A percentile compares a stretch with the other conserved stretches of the same genome.
Evolutionary conservation across 2,329 filamentous ascomycete species (phyloP).

Genomic region (Epichloe baconii): DNA sequence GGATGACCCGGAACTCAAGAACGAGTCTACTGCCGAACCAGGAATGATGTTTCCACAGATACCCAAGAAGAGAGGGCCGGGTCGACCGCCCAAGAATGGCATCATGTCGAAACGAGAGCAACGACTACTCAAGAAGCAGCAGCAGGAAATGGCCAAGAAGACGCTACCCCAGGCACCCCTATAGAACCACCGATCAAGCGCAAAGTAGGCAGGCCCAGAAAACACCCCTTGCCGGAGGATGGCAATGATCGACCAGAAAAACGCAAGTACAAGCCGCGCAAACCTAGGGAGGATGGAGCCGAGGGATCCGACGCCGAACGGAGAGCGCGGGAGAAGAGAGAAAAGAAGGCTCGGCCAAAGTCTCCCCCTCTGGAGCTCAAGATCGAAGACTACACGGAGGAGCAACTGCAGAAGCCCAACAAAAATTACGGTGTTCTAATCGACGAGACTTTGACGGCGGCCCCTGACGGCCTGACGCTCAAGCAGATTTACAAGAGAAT

Average conservation of each 20-base stretch:
- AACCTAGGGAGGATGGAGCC: constrained; percentile 40
- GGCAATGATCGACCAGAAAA: constrained; percentile 43
- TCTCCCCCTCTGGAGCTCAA: constrained; percentile 47
- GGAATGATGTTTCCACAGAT: constrained; percentile 29
- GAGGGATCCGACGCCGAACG: constrained; percentile 44
- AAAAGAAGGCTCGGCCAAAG: constrained; percentile 45
- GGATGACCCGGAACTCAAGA: constrained; percentile 11
- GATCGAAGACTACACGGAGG: constrained; percentile 41
- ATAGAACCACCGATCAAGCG: constrained; percentile 44
- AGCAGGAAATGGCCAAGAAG: constrained; percentile 36
- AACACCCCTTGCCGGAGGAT: constrained; percentile 48
- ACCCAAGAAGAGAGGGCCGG: constrained; percentile 60
- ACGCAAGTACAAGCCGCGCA: constrained; percentile 53
- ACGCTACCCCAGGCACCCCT: constrained; percentile 33
- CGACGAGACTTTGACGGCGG: constrained; percentile 44
- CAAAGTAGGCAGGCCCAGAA: constrained; percentile 52
- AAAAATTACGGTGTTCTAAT: constrained; percentile 51
- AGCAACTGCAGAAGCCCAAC: constrained; percentile 46
- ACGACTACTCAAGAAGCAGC: constrained; percentile 46
- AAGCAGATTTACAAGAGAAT: constrained; percentile 54
- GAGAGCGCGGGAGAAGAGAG: constrained; percentile 43
- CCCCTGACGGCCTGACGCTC: constrained; percentile 39
- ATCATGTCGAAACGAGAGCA: constrained; percentile 71
- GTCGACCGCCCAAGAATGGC: constrained; percentile 71
- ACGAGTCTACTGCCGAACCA: constrained; percentile 17